Evolutionary conservation across 2,329 filamentous ascomycete species (phyloP).

Genomic region (Plenodomus lindquistii): DNA sequence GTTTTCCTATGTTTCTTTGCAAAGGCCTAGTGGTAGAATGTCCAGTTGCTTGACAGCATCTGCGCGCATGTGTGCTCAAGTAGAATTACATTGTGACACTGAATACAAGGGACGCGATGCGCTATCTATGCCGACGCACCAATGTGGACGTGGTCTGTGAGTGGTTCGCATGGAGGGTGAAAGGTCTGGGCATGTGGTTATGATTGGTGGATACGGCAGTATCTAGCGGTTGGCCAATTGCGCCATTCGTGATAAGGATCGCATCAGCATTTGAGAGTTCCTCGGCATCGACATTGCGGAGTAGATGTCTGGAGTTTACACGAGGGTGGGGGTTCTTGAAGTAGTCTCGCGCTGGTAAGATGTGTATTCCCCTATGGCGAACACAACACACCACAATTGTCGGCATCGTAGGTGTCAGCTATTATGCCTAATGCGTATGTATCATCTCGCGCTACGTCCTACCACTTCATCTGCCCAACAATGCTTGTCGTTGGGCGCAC

Average conservation of each 20-base stretch:
- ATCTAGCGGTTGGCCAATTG: background rate
- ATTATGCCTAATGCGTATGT: no score
- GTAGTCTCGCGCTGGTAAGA: no score
- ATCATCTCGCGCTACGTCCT: background rate
- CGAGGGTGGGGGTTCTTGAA: no score
- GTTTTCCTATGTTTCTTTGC: background rate
- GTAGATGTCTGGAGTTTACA: no score
- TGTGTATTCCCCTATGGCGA: no score
- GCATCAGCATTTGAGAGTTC: conserved; percentile 1
- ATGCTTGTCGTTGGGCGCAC: no score
- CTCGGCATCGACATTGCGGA: background rate
- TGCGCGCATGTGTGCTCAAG: background rate
- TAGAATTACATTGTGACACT: no score
- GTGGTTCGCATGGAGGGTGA: background rate
- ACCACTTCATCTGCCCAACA: background rate
- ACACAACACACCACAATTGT: no score
- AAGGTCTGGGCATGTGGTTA: conserved; percentile 2
- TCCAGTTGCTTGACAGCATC: conserved; percentile 1
- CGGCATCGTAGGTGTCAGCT: no score
- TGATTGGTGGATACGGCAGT: conserved; percentile 3
- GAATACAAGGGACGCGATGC: no score
- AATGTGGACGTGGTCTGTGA: background rate
- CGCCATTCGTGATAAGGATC: conserved; percentile 5
- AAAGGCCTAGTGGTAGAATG: conserved; percentile 2
- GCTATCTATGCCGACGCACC: no score